These are phyloP conservation scores for Debaryomyces fabryi DNA, from an alignment of 1,139 yeast genomes.

Conservation along the genomic window DNA sequence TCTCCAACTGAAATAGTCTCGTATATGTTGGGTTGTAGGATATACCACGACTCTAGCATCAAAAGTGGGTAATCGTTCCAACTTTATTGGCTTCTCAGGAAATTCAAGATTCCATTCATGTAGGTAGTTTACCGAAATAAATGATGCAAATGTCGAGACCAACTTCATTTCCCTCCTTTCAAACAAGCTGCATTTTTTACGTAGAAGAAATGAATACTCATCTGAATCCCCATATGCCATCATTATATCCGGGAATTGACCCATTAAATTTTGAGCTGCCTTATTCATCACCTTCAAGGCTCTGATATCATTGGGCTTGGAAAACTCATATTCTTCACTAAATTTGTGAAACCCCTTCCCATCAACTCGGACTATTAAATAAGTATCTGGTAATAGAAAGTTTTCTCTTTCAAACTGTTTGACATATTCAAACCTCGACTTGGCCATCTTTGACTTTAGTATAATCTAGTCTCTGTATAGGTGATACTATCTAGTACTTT, in stretches of 20 bases:
- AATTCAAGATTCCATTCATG: conserved; percentile 65
- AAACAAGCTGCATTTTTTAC: conserved; percentile 63
- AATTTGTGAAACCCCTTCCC: conserved; percentile 94
- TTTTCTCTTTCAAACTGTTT: conserved; percentile 77
- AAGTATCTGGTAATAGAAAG: conserved; percentile 74
- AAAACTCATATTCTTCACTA: conserved; percentile 70
- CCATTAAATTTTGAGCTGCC: conserved; percentile 70
- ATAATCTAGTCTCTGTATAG: background rate
- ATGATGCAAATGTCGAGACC: conserved; percentile 77
- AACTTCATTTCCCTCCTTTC: conserved; percentile 83
- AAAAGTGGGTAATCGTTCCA: conserved; percentile 72
- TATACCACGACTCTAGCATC: conserved; percentile 90
- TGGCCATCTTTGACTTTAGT: conserved; percentile 55
- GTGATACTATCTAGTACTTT: background rate
- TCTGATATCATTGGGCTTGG: conserved; percentile 80
- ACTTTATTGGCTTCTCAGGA: conserved; percentile 42
- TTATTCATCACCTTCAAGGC: conserved; percentile 82
- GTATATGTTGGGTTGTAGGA: conserved; percentile 61
- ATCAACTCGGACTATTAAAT: conserved; percentile 83
- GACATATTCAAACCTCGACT: conserved; percentile 83
- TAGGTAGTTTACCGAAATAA: conserved; percentile 77
- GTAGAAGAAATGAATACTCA: conserved; percentile 82
- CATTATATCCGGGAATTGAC: conserved; percentile 66
- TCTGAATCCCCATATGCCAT: conserved; percentile 95
- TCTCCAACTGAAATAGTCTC: conserved; percentile 92